Evolutionary conservation across 2,329 filamentous ascomycete genomes (phyloP).

Genomic region (Scolecobasidium constrictum): DNA sequence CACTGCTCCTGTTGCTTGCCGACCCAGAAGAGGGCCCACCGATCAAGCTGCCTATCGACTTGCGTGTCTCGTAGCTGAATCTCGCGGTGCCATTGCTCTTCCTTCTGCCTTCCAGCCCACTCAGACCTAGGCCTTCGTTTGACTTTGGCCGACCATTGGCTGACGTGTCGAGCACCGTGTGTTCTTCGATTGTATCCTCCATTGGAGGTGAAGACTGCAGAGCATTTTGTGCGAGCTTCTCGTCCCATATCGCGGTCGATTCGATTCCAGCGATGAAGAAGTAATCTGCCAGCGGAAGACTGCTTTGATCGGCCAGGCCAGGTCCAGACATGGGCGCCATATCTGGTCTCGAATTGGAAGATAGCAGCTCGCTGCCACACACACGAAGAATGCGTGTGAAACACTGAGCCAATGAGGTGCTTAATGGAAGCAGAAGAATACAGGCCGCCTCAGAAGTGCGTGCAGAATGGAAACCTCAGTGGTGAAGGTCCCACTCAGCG

Average conservation of each 20-base stretch:
- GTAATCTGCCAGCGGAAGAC: slow-evolving; percentile 51
- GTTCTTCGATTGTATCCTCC: slow-evolving; percentile 51
- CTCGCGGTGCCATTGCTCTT: slow-evolving; percentile 11
- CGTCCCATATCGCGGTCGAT: slow-evolving; percentile 40
- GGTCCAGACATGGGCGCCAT: too few species aligned
- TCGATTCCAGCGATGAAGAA: slow-evolving; percentile 53
- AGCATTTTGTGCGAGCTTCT: slow-evolving; percentile 21
- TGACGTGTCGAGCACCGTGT: slow-evolving; percentile 44
- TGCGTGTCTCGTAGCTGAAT: slow-evolving; percentile 35
- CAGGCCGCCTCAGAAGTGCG: too few species aligned
- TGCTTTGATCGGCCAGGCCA: too few species aligned
- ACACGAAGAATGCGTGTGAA: too few species aligned
- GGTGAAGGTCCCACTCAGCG: too few species aligned
- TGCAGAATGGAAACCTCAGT: too few species aligned
- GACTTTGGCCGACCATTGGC: slow-evolving; percentile 28
- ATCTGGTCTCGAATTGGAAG: too few species aligned
- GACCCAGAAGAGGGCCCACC: slow-evolving; percentile 19
- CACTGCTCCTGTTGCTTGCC: slow-evolving; percentile 54
- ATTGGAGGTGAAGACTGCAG: slow-evolving; percentile 21
- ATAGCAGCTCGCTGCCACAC: too few species aligned
- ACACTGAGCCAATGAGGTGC: too few species aligned
- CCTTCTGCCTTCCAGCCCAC: slow-evolving; percentile 1
- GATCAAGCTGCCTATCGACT: slow-evolving; percentile 41
- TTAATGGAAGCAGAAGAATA: too few species aligned
- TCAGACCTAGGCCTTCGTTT: slow-evolving; percentile 23